These are phyloP conservation scores for Populus euphratica DNA, from an alignment of 345 rosid species.

Conservation along the genomic window DNA sequence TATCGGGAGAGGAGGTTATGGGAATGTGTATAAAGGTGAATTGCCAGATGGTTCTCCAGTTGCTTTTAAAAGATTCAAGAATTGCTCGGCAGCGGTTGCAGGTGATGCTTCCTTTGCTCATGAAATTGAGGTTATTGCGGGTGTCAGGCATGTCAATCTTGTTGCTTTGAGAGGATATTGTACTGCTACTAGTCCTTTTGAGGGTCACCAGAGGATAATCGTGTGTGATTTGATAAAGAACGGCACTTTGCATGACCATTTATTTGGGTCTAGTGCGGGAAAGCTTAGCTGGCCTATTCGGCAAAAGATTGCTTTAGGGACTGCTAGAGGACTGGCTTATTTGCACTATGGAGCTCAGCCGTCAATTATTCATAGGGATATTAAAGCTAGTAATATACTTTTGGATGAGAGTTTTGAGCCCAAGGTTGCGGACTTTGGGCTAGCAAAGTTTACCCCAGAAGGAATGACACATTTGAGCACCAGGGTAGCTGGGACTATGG, in stretches of 20 bases:
- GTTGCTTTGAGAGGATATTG: conserved; percentile 81
- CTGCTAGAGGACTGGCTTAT: conserved; percentile 83
- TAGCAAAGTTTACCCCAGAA: conserved; percentile 81
- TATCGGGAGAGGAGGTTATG: conserved; percentile 83
- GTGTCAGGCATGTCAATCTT: conserved; percentile 82
- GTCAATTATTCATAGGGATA: conserved; percentile 77
- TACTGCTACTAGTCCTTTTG: conserved; percentile 66
- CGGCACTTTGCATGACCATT: conserved; percentile 80
- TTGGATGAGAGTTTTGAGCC: conserved; percentile 77
- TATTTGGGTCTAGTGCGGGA: conserved; percentile 43
- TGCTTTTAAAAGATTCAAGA: conserved; percentile 92
- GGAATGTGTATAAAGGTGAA: conserved; percentile 74
- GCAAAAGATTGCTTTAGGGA: conserved; percentile 80
- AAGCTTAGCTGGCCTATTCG: conserved; percentile 77
- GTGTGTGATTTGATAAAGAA: conserved; percentile 80
- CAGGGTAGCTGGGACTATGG: conserved; percentile 94
- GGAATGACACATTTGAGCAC: conserved; percentile 87
- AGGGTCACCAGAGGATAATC: conserved; percentile 96
- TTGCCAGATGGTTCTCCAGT: conserved; percentile 67
- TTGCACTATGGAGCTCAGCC: conserved; percentile 84
- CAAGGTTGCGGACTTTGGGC: conserved; percentile 85
- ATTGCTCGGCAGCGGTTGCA: conserved; percentile 68
- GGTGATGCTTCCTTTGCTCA: conserved; percentile 73
- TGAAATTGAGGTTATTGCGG: conserved; percentile 88
- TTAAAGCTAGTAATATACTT: conserved; percentile 83